phyloP scores from a whole-genome alignment of 345 rosid genomes.

The Linum usitatissimum region DNA sequence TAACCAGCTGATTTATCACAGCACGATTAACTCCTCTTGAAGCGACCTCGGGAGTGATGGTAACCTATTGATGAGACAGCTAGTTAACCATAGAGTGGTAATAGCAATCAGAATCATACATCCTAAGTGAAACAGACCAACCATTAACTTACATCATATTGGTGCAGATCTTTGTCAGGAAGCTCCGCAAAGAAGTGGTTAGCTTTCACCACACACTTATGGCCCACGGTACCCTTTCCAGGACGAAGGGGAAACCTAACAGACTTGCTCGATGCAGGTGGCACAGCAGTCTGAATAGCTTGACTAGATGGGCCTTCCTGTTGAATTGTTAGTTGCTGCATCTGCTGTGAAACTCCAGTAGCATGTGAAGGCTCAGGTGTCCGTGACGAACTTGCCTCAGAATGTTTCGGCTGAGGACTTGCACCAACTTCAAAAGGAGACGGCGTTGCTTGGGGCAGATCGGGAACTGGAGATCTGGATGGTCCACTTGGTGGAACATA shows the following conservation, averaged over 20 bases:
- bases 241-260: slow-evolving; percentile 23
- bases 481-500: slow-evolving; percentile 46
- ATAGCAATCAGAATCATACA: background rate
- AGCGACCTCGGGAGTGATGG: slow-evolving; percentile 25
- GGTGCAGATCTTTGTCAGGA: slow-evolving; percentile 25
- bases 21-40: slow-evolving; percentile 22
- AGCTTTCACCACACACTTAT: slow-evolving; percentile 30
- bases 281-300: slow-evolving; percentile 40
- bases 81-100: background rate
- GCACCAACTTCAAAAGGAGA: slow-evolving; percentile 45
- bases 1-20: slow-evolving; percentile 25
- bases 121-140: background rate
- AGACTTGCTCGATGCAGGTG: slow-evolving; percentile 44
- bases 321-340: slow-evolving; percentile 42
- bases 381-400: slow-evolving; percentile 45
- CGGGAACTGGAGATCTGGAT: slow-evolving; percentile 63
- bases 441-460: slow-evolving; percentile 96
- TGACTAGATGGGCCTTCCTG: slow-evolving; percentile 45
- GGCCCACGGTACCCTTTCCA: slow-evolving; percentile 26
- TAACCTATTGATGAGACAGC: slow-evolving; percentile 14
- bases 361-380: slow-evolving; percentile 30
- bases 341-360: slow-evolving; percentile 19
- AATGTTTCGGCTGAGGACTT: slow-evolving; percentile 39
- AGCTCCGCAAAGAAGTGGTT: slow-evolving; percentile 34
- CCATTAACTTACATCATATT: slow-evolving; percentile 25